Evolutionary conservation across 1,284 basidiomycete species (phyloP).

Genomic region (Porphyrellus sp.): DNA sequence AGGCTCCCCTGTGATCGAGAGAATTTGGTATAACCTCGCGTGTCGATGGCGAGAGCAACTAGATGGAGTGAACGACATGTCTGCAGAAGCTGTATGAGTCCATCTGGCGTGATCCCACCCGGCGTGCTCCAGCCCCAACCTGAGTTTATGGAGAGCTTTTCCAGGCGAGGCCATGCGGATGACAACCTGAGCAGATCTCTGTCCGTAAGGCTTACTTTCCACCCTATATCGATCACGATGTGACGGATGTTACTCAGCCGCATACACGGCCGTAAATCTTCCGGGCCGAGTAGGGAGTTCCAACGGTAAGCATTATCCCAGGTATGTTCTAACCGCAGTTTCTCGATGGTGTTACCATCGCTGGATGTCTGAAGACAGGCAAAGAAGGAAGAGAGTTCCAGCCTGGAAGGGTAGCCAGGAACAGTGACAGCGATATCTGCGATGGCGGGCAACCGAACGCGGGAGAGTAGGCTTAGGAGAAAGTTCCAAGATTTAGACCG

Average conservation of each 20-base stretch:
- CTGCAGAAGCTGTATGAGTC: background rate
- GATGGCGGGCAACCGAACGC: background rate
- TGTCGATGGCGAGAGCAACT: background rate
- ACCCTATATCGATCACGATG: background rate
- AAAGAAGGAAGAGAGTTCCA: background rate
- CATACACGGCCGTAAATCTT: background rate
- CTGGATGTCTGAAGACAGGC: background rate
- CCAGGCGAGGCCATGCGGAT: background rate
- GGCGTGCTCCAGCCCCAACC: background rate
- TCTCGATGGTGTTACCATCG: conserved; percentile 57
- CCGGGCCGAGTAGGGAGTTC: background rate
- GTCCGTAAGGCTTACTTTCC: background rate
- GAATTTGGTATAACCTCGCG: background rate
- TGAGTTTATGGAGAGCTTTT: background rate
- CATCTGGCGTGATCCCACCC: background rate
- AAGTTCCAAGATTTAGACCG: background rate
- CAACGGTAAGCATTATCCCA: background rate
- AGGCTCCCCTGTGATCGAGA: background rate
- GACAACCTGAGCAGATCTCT: background rate
- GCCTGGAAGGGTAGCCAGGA: background rate
- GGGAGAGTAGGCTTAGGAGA: background rate
- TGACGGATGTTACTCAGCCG: background rate
- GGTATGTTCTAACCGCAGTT: conserved; percentile 24
- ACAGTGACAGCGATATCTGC: background rate
- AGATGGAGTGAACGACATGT: background rate